Conservation (phyloP, 1,284 basidiomycete genomes). For the Cystobasidium sp. region DNA sequence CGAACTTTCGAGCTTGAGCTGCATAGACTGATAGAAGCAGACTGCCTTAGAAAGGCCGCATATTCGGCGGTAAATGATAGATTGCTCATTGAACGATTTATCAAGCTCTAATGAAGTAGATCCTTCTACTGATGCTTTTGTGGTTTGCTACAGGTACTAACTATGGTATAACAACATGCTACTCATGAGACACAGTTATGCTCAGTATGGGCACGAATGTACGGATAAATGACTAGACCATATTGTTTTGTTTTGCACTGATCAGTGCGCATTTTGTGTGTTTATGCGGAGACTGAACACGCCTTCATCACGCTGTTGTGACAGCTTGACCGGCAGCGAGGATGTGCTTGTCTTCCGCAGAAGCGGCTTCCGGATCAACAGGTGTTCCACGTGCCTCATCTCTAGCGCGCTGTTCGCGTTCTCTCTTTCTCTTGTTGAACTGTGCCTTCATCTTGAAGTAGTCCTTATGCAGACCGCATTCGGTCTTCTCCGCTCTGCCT, state of each 20-base stretch:
- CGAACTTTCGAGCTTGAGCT: background rate
- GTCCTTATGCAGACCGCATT: constrained; percentile 92
- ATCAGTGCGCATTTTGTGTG: background rate
- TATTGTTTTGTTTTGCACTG: background rate
- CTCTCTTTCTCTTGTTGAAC: constrained; percentile 55
- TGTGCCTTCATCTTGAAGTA: constrained; percentile 58
- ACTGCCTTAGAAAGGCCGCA: too few species aligned
- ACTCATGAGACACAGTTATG: background rate
- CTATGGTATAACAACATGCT: constrained; percentile 18
- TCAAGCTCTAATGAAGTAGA: background rate
- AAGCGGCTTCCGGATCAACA: constrained; percentile 16
- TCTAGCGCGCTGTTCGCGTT: constrained; percentile 48
- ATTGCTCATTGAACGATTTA: too few species aligned
- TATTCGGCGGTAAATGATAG: too few species aligned
- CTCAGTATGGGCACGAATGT: constrained; percentile 1
- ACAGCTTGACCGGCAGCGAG: constrained; percentile 9
- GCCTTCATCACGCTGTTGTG: background rate
- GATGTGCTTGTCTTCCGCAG: constrained; percentile 2
- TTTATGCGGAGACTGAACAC: background rate
- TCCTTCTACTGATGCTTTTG: background rate
- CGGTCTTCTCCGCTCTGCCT: constrained; percentile 81
- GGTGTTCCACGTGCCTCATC: constrained; percentile 51
- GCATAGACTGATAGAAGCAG: too few species aligned
- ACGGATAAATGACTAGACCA: background rate
- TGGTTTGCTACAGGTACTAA: constrained; percentile 22